These are phyloP conservation scores for Tremellales sp. DNA, from an alignment of 1,284 basidiomycete genomes.

Conservation along the genomic window DNA sequence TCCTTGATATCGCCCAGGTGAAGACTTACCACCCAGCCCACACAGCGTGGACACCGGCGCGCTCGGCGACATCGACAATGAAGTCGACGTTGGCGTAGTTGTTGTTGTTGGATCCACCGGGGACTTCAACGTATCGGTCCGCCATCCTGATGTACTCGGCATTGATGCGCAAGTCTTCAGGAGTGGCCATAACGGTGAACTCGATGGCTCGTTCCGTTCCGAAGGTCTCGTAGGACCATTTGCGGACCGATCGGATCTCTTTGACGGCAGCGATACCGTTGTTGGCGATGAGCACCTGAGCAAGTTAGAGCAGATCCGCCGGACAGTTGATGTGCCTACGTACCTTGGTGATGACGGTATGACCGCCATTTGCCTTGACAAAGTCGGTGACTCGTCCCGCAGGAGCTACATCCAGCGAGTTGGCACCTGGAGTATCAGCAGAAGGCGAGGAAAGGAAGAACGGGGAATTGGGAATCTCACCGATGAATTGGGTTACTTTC, in stretches of 20 bases:
- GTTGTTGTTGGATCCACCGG: slow-evolving; percentile 98
- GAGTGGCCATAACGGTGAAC: slow-evolving; percentile 99
- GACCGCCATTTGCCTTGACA: slow-evolving; percentile 85
- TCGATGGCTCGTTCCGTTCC: slow-evolving; percentile 93
- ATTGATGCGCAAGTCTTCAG: slow-evolving; percentile 92
- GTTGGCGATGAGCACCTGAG: slow-evolving; percentile 89
- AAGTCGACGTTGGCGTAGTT: slow-evolving; percentile 99
- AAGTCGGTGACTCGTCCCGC: slow-evolving; percentile 82
- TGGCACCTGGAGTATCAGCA: slow-evolving; percentile 65
- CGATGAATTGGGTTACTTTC: slow-evolving; percentile 81
- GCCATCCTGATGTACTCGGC: slow-evolving; percentile 99
- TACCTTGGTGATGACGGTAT: slow-evolving; percentile 98
- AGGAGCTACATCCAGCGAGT: slow-evolving; percentile 78
- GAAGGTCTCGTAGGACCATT: slow-evolving; percentile 99
- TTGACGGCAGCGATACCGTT: slow-evolving; percentile 99
- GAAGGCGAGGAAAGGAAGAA: not conserved
- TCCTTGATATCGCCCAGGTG: not conserved
- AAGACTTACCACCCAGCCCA: slow-evolving; percentile 88
- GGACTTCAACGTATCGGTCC: slow-evolving; percentile 97
- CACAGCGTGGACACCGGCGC: slow-evolving; percentile 95
- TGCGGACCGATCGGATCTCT: slow-evolving; percentile 96
- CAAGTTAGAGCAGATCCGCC: not conserved
- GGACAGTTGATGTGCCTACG: not conserved
- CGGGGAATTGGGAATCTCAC: slow-evolving; percentile 31
- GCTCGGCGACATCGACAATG: slow-evolving; percentile 97